A percentile compares a stretch with the other conserved stretches of the same genome.
phyloP scores from a whole-genome alignment of 768 basidiomycete species.

The Botryobasidium botryosum region DNA sequence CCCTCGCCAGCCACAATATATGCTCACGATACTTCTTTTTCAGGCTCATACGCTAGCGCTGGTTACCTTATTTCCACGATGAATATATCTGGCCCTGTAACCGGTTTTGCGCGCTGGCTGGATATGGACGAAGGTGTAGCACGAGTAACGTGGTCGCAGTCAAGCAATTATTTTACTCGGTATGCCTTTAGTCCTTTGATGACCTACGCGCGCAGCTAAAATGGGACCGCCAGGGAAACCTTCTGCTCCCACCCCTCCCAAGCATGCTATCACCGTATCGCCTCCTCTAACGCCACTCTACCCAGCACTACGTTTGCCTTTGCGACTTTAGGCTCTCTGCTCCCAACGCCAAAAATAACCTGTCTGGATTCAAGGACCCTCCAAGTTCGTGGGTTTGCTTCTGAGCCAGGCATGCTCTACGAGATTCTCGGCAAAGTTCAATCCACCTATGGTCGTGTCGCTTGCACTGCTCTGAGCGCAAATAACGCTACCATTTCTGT shows the following conservation, averaged over 20 bases:
- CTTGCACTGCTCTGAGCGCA: constrained; percentile 23
- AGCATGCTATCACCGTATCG: constrained; percentile 44
- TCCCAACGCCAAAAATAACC: constrained; percentile 32
- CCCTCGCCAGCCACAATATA: background rate
- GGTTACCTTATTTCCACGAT: constrained; percentile 41
- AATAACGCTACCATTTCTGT: constrained; percentile 29
- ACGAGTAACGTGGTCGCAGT: constrained; percentile 44
- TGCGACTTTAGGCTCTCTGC: constrained; percentile 35
- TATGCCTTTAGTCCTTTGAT: constrained; percentile 14
- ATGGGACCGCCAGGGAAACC: constrained; percentile 24
- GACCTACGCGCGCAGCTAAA: background rate
- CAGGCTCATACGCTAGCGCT: constrained; percentile 54
- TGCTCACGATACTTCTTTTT: background rate
- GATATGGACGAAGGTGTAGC: constrained; percentile 48
- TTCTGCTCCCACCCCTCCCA: constrained; percentile 52
- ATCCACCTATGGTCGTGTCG: constrained; percentile 19
- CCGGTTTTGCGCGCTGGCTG: constrained; percentile 45
- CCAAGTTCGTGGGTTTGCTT: constrained; percentile 28
- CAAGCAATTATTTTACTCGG: constrained; percentile 31
- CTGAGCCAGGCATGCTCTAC: constrained; percentile 47
- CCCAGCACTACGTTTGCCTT: constrained; percentile 13
- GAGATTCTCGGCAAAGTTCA: constrained; percentile 40
- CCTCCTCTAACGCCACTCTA: constrained; percentile 15
- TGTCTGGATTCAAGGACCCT: constrained; percentile 42
- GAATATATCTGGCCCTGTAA: constrained; percentile 20